Evolutionary conservation across 2,329 filamentous ascomycete species (phyloP).

Genomic region (Microthyrium microscopicum): DNA sequence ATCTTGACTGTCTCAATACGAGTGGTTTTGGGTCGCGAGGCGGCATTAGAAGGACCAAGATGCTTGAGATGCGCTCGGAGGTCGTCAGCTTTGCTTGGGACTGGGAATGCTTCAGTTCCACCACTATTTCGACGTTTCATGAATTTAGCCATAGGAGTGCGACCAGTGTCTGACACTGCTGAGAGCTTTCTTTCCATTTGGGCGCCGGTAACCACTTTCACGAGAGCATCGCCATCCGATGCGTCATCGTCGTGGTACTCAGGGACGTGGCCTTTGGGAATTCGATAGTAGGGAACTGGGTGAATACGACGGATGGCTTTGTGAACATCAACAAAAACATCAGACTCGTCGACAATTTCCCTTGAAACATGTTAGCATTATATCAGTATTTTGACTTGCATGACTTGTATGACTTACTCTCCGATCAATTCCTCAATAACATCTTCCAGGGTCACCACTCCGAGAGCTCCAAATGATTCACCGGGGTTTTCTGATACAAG

Average conservation of each 20-base stretch:
- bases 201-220: slow-evolving; percentile 11
- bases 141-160: slow-evolving; percentile 22
- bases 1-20: slow-evolving; percentile 49
- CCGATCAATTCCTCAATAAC: slow-evolving; percentile 98
- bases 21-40: slow-evolving; percentile 41
- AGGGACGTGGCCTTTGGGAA: slow-evolving; percentile 26
- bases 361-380: too few relatives aligned
- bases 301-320: slow-evolving; percentile 85
- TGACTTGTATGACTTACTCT: too few relatives aligned
- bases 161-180: slow-evolving; percentile 9
- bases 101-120: slow-evolving; percentile 16
- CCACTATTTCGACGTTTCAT: slow-evolving; percentile 18
- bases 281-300: slow-evolving; percentile 63
- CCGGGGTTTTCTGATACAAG: slow-evolving; percentile 81
- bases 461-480: slow-evolving; percentile 77
- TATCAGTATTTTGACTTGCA: slow-evolving; percentile 24
- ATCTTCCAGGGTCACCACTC: slow-evolving; percentile 91
- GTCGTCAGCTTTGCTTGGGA: slow-evolving; percentile 36
- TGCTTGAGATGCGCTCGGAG: slow-evolving; percentile 44
- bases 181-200: slow-evolving; percentile 4
- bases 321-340: slow-evolving; percentile 96
- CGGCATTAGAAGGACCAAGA: slow-evolving; percentile 46
- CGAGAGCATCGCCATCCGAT: slow-evolving; percentile 10
- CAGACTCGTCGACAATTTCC: slow-evolving; percentile 98
- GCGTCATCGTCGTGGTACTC: too few relatives aligned